These are phyloP conservation scores for Limonium bicolor DNA, from an alignment of 148 eudicot genomes.

Conservation along the genomic window DNA sequence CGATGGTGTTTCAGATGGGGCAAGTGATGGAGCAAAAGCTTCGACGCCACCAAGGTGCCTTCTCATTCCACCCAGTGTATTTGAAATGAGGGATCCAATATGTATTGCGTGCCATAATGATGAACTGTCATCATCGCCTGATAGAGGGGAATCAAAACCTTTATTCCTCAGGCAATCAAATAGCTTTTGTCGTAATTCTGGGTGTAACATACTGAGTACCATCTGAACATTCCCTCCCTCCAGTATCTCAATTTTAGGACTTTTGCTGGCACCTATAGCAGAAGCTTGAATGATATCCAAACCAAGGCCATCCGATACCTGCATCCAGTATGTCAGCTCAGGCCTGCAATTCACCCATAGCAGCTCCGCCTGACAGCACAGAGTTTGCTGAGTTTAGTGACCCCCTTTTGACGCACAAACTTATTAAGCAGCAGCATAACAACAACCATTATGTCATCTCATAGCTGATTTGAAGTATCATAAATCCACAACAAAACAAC, in stretches of 20 bases:
- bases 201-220: slow-evolving; percentile 24
- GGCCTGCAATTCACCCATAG: slow-evolving; percentile 39
- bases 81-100: slow-evolving; percentile 16
- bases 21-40: no score
- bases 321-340: slow-evolving; percentile 39
- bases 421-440: no score
- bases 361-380: slow-evolving; percentile 44
- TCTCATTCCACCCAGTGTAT: slow-evolving; percentile 12
- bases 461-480: no score
- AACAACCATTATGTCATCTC: no score
- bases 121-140: slow-evolving; percentile 32
- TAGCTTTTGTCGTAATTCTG: slow-evolving; percentile 30
- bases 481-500: no score
- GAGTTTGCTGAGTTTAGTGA: no score
- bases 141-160: slow-evolving; percentile 18
- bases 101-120: slow-evolving; percentile 30
- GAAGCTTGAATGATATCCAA: slow-evolving; percentile 12
- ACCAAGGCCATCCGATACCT: slow-evolving; percentile 28
- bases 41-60: slow-evolving; percentile 11
- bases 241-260: slow-evolving; percentile 11
- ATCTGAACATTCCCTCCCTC: slow-evolving; percentile 21
- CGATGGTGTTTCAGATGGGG: no score
- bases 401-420: no score
- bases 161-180: slow-evolving; percentile 46
- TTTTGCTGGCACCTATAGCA: slow-evolving; percentile 1